Evolutionary conservation across 495 filamentous ascomycete genomes (phyloP).

Genomic region (Hypoxylon subgilvum): DNA sequence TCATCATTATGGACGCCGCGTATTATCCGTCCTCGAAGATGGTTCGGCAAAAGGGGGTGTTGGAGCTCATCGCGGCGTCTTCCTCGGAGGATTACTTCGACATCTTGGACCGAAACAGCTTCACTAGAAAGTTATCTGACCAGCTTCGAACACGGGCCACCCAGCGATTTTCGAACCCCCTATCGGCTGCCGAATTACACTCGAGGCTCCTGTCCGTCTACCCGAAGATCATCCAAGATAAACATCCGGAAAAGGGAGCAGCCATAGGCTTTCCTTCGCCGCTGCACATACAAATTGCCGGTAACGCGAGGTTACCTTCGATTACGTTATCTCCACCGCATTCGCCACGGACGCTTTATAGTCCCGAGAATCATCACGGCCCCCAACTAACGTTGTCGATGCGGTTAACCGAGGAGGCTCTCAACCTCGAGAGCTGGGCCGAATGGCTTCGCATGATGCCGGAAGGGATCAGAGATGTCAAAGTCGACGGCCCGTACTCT

Average conservation of each 20-base stretch:
- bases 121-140: constrained; percentile 52
- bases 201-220: constrained; percentile 51
- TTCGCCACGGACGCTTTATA: constrained; percentile 47
- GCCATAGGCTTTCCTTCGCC: constrained; percentile 53
- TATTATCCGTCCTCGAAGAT: constrained; percentile 54
- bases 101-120: constrained; percentile 48
- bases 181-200: constrained; percentile 57
- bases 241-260: constrained; percentile 47
- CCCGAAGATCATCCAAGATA: constrained; percentile 52
- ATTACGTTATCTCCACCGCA: constrained; percentile 47
- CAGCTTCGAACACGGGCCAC: constrained; percentile 48
- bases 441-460: constrained; percentile 60
- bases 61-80: constrained; percentile 57
- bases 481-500: constrained; percentile 54
- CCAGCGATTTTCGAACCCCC: constrained; percentile 44
- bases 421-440: constrained; percentile 52
- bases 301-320: constrained; percentile 52
- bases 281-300: constrained; percentile 54
- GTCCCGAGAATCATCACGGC: constrained; percentile 41
- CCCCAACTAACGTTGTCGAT: constrained; percentile 52
- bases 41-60: constrained; percentile 49
- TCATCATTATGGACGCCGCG: constrained; percentile 59
- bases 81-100: constrained; percentile 53
- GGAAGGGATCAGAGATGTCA: constrained; percentile 54
- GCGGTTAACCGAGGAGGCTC: constrained; percentile 47